Evolutionary conservation across 2,329 filamentous ascomycete genomes (phyloP).

Genomic region (Ceratocystis albifundus): DNA sequence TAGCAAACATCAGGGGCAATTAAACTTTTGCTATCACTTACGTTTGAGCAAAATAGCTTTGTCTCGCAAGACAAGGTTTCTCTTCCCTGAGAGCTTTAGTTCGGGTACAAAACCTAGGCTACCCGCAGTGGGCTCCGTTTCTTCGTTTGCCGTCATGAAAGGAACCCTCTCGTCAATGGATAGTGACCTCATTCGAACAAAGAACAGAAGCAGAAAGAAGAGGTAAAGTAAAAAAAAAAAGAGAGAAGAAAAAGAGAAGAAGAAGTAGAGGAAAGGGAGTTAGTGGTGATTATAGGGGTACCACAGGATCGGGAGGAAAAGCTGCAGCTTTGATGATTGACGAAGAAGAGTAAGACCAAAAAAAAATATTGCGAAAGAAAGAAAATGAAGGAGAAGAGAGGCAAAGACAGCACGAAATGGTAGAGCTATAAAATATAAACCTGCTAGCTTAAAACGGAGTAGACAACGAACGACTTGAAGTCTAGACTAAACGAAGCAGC

Average conservation of each 20-base stretch:
- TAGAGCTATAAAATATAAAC: not conserved
- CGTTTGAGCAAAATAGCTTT: conserved; percentile 25
- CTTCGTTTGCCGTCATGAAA: conserved; percentile 20
- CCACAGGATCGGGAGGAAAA: not conserved
- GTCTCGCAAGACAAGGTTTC: conserved; percentile 23
- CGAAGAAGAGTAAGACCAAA: not conserved
- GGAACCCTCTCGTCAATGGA: conserved; percentile 20
- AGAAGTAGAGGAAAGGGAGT: not conserved
- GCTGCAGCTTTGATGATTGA: not conserved
- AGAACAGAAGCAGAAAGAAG: not conserved
- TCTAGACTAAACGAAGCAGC: not conserved
- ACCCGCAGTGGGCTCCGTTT: conserved; percentile 10
- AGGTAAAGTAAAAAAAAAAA: not conserved
- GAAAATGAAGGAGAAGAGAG: not conserved
- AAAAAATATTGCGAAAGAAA: not conserved
- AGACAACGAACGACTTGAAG: not conserved
- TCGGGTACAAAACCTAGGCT: conserved; percentile 1
- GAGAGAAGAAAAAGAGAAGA: not conserved
- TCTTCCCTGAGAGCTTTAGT: conserved; percentile 24
- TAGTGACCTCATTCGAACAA: conserved; percentile 13
- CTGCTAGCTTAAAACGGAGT: not conserved
- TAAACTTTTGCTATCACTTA: conserved; percentile 17
- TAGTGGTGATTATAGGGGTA: not conserved
- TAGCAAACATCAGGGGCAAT: not conserved
- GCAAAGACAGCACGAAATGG: not conserved